Conservation (phyloP, 225 moss, liverwort and hornwort species). For the Pseudoscleropodium purum region DNA sequence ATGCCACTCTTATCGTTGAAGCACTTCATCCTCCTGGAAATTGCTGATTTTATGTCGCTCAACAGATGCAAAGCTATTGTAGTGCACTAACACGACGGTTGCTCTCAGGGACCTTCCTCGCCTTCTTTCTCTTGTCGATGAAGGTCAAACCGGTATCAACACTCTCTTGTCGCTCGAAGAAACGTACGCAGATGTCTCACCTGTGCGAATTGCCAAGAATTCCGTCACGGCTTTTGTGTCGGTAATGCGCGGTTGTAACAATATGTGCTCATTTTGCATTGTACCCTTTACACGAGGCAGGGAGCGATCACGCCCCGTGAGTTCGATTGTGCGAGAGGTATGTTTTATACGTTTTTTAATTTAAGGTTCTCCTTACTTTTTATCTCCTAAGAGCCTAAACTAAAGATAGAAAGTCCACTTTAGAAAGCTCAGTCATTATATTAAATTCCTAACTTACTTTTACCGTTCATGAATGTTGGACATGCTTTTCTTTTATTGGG, state of each 20-base stretch:
- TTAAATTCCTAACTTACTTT: neutral
- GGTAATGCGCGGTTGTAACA: conserved; percentile 98
- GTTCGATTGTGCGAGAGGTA: conserved; percentile 78
- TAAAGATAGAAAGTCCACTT: neutral
- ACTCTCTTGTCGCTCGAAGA: conserved; percentile 90
- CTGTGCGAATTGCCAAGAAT: conserved; percentile 81
- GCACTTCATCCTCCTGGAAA: neutral
- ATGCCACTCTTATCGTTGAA: neutral
- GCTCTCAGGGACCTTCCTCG: conserved; percentile 82
- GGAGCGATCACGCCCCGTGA: conserved; percentile 84
- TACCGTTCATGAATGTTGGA: neutral
- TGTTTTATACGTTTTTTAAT: neutral
- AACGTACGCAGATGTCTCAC: conserved; percentile 97
- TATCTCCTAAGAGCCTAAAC: neutral
- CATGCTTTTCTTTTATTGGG: neutral
- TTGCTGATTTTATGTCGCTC: neutral
- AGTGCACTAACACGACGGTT: neutral
- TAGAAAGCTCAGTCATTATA: neutral
- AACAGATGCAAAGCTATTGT: neutral
- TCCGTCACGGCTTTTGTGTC: conserved; percentile 87
- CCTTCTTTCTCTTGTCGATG: conserved; percentile 78
- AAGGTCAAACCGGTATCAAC: conserved; percentile 93
- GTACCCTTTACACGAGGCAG: conserved; percentile 94
- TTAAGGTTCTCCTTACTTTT: neutral
- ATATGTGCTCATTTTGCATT: conserved; percentile 99